Percentiles rank a stretch among this genome's conserved stretches.
Conservation (phyloP, 1,284 basidiomycete species). For the Dichomitus squalens region DNA sequence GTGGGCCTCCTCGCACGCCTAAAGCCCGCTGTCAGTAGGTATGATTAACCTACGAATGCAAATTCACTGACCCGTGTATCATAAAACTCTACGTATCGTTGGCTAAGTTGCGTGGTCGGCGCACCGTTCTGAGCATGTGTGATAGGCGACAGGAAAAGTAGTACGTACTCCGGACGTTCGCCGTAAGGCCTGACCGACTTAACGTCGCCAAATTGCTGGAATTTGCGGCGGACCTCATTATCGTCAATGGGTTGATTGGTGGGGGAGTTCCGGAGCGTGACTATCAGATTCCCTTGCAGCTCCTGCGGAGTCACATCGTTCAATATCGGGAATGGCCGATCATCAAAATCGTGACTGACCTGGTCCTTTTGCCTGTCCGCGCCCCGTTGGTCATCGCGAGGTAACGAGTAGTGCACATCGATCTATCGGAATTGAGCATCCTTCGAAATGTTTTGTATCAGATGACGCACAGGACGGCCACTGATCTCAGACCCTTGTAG, state of each 20-base stretch:
- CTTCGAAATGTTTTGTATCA: neutral
- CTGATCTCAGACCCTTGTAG: constrained; percentile 86
- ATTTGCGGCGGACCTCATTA: constrained; percentile 80
- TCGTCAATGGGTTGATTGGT: constrained; percentile 77
- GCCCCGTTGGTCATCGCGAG: constrained; percentile 83
- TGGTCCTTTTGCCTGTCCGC: constrained; percentile 89
- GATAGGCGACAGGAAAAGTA: neutral
- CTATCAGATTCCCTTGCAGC: constrained; percentile 81
- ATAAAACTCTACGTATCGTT: constrained; percentile 87
- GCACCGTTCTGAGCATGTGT: neutral
- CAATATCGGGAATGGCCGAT: neutral
- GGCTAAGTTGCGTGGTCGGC: constrained; percentile 56
- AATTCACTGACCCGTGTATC: constrained; percentile 70
- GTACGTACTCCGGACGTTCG: constrained; percentile 70
- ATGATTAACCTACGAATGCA: neutral
- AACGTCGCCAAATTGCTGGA: constrained; percentile 89
- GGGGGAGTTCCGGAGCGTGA: constrained; percentile 71
- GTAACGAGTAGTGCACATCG: constrained; percentile 97
- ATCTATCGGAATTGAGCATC: constrained; percentile 55
- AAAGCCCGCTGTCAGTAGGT: neutral
- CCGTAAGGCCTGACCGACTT: constrained; percentile 72
- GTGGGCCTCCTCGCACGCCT: constrained; percentile 79
- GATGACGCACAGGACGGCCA: constrained; percentile 73
- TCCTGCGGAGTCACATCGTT: constrained; percentile 41
- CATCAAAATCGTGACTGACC: constrained; percentile 41